phyloP scores from a whole-genome alignment of 2,329 filamentous ascomycete species.

The Fusarium luffae region DNA sequence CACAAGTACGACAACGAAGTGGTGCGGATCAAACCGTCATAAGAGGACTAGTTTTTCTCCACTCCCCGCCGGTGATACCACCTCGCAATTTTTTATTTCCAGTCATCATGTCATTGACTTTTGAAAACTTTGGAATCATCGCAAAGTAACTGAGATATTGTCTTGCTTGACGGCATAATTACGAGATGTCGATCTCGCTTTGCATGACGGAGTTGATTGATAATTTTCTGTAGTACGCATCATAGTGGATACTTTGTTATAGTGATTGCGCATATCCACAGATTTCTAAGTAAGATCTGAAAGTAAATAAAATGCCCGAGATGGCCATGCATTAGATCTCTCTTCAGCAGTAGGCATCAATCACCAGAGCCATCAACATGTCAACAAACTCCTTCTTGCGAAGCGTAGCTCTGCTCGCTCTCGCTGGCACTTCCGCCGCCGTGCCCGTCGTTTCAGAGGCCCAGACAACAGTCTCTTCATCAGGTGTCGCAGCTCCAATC shows the following conservation, averaged over 20 bases:
- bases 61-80: conserved; percentile 18
- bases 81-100: not conserved
- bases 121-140: not conserved
- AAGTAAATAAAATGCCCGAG: conserved; percentile 1
- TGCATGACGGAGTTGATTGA: conserved; percentile 11
- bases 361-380: conserved; percentile 4
- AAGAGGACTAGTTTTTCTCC: not conserved
- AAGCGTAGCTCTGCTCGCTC: conserved; percentile 15
- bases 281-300: not conserved
- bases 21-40: not conserved
- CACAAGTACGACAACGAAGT: conserved; percentile 14
- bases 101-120: conserved; percentile 31
- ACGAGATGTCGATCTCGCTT: not conserved
- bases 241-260: conserved; percentile 9
- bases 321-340: not conserved
- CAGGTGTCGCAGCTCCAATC: conserved; percentile 41
- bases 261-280: not conserved
- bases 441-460: conserved; percentile 51
- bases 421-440: conserved; percentile 40
- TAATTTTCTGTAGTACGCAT: conserved; percentile 12
- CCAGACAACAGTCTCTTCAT: conserved; percentile 51
- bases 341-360: not conserved
- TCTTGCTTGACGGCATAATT: conserved; percentile 16
- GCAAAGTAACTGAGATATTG: not conserved
- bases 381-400: conserved; percentile 1